Percentiles rank a stretch among this genome's conserved stretches.
Evolutionary conservation across 139 green algal species (phyloP).

Genomic region (Nannochloris sp.): DNA sequence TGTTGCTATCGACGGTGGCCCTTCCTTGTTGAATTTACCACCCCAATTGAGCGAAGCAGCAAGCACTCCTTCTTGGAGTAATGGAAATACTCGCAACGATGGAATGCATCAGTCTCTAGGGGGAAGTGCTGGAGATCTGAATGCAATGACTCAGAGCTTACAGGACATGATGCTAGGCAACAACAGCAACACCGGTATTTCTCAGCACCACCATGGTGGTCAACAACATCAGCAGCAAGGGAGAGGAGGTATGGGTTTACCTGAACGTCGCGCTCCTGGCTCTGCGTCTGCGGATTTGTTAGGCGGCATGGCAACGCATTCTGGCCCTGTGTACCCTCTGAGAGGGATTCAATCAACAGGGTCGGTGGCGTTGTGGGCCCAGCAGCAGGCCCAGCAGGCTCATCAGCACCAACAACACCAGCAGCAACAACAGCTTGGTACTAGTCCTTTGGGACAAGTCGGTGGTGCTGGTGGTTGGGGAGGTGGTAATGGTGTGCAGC

Average conservation of each 20-base stretch:
- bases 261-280: constrained; percentile 2
- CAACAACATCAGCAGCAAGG: no score
- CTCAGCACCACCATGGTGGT: constrained; percentile 8
- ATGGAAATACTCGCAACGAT: no score
- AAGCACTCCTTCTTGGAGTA: no score
- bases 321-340: background rate
- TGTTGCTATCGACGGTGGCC: constrained; percentile 20
- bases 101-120: background rate
- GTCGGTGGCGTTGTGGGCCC: constrained; percentile 4
- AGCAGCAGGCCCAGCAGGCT: no score
- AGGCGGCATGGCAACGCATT: background rate
- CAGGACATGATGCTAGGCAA: background rate
- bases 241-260: no score
- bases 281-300: constrained; percentile 22
- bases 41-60: no score
- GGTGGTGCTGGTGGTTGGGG: background rate
- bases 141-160: constrained; percentile 9
- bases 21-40: no score
- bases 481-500: background rate
- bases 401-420: constrained; percentile 7
- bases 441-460: constrained; percentile 6
- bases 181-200: background rate
- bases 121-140: background rate
- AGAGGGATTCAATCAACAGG: constrained; percentile 15
- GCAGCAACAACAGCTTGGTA: constrained; percentile 14